Conservation (phyloP, 148 eudicot genomes). For the Euryodendron excelsum region DNA sequence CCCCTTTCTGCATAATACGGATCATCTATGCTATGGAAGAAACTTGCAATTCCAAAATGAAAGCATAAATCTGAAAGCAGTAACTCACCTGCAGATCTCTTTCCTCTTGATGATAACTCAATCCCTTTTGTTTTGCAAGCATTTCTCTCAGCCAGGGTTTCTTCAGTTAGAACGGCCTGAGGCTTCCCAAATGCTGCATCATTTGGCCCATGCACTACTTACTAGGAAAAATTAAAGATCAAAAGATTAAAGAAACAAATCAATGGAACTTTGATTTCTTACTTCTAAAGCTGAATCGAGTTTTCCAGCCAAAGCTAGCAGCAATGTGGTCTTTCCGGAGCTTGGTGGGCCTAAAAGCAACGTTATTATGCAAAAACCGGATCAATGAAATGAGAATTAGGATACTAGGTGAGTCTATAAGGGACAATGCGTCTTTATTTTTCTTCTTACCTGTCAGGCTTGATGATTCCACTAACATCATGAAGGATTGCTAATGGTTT, state of each 20-base stretch:
- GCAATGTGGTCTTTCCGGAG: constrained; percentile 59
- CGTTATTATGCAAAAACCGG: constrained; percentile 48
- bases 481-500: constrained; percentile 49
- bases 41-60: background rate
- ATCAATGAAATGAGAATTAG: background rate
- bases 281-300: constrained; percentile 53
- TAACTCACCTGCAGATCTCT: background rate
- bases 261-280: background rate
- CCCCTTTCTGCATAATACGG: constrained; percentile 13
- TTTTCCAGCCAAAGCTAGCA: constrained; percentile 67
- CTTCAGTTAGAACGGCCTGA: background rate
- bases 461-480: constrained; percentile 56
- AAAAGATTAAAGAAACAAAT: constrained; percentile 47
- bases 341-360: constrained; percentile 55
- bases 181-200: background rate
- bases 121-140: background rate
- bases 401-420: background rate
- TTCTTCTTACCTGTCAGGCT: constrained; percentile 51
- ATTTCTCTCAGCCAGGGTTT: background rate
- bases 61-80: background rate
- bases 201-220: background rate
- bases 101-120: background rate
- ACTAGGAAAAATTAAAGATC: constrained; percentile 21
- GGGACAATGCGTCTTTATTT: background rate
- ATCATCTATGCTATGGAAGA: constrained; percentile 20